A percentile compares a stretch with the other conserved stretches of the same genome.
phyloP scores from a whole-genome alignment of 805 yeast species.

The Kazachstania viticola region DNA sequence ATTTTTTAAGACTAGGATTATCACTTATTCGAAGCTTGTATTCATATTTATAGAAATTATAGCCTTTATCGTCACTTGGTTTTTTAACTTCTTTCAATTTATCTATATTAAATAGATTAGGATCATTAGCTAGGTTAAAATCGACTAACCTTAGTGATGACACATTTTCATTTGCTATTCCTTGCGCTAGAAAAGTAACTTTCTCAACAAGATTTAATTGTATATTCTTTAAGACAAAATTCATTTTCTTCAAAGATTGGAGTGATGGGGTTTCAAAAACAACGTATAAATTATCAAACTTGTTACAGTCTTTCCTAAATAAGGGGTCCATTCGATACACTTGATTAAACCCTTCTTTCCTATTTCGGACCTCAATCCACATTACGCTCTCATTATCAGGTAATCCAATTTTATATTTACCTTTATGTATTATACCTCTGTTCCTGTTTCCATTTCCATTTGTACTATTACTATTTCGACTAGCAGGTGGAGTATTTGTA shows the following conservation, averaged over 20 bases:
- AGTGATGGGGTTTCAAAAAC: too few species aligned
- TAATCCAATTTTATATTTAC: slow-evolving; percentile 12
- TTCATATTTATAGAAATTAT: slow-evolving; percentile 7
- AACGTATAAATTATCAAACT: slow-evolving; percentile 15
- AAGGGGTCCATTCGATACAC: slow-evolving; percentile 16
- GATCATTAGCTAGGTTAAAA: slow-evolving; percentile 2
- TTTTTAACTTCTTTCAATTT: slow-evolving; percentile 1
- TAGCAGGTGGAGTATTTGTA: neutral
- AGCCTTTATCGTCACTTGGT: neutral
- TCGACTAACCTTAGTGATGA: slow-evolving; percentile 20
- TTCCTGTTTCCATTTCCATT: neutral
- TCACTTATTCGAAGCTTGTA: slow-evolving; percentile 15
- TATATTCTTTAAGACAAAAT: slow-evolving; percentile 6
- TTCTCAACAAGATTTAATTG: slow-evolving; percentile 21
- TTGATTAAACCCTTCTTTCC: slow-evolving; percentile 8
- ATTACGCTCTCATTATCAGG: slow-evolving; percentile 11
- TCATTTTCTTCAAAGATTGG: slow-evolving; percentile 5
- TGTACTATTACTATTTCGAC: neutral
- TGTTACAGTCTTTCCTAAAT: slow-evolving; percentile 15
- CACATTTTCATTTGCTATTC: slow-evolving; percentile 20
- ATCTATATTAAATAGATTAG: slow-evolving; percentile 1
- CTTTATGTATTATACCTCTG: slow-evolving; percentile 6
- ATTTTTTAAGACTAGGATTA: slow-evolving; percentile 12
- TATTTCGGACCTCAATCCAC: slow-evolving; percentile 20
- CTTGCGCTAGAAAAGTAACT: slow-evolving; percentile 21